These are phyloP conservation scores for Sapria himalayana DNA, from an alignment of 345 rosid species.

Conservation along the genomic window DNA sequence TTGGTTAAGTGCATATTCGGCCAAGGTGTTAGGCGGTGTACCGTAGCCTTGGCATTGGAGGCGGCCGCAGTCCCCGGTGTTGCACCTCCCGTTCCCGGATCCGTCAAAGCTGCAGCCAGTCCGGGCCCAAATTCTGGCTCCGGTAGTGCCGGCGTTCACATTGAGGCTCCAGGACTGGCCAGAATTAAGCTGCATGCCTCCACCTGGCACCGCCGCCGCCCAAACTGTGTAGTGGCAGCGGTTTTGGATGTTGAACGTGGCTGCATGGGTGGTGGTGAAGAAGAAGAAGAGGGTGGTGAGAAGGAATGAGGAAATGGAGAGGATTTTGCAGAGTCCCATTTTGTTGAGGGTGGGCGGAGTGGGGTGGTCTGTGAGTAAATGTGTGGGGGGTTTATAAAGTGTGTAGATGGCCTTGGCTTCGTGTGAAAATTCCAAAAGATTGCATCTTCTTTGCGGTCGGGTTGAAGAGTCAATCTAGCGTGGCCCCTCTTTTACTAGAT, in stretches of 20 bases:
- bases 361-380: too few relatives aligned
- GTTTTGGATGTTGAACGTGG: constrained; percentile 10
- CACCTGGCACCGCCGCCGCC: constrained; percentile 24
- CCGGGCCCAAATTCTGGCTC: constrained; percentile 25
- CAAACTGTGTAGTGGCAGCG: constrained; percentile 22
- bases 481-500: too few relatives aligned
- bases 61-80: constrained; percentile 37
- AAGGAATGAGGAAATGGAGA: not conserved
- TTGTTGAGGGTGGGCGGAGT: too few relatives aligned
- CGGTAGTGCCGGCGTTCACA: constrained; percentile 11
- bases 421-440: too few relatives aligned
- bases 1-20: constrained; percentile 41
- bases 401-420: too few relatives aligned
- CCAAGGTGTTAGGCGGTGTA: constrained; percentile 35
- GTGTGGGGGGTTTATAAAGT: too few relatives aligned
- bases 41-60: constrained; percentile 29
- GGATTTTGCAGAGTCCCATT: constrained; percentile 1
- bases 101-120: constrained; percentile 15
- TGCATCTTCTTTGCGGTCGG: too few relatives aligned
- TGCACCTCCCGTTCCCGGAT: constrained; percentile 15
- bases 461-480: too few relatives aligned
- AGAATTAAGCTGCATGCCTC: constrained; percentile 16
- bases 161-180: constrained; percentile 14
- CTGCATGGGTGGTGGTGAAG: constrained; percentile 9
- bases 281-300: not conserved